Percentiles rank a stretch among this genome's conserved stretches.
Conservation (phyloP, 2,329 filamentous ascomycete species). For the Diplodia mutila region DNA sequence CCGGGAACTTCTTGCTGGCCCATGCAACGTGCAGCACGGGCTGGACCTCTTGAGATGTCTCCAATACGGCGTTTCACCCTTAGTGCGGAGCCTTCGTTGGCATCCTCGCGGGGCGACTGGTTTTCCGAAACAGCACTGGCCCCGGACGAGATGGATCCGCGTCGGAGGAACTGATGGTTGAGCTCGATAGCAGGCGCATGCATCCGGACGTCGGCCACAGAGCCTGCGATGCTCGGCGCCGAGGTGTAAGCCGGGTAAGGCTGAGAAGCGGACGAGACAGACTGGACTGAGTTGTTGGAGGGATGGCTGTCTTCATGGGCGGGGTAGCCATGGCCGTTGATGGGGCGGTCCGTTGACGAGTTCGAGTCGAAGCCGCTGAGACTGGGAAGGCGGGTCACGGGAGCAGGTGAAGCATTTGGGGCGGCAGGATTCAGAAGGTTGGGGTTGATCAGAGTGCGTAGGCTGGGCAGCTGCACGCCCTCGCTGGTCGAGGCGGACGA, state of each 20-base stretch:
- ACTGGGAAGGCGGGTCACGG: constrained; percentile 26
- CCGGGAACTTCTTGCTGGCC: constrained; percentile 66
- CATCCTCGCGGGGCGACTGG: constrained; percentile 35
- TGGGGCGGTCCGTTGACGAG: constrained; percentile 32
- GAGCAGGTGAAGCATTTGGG: constrained; percentile 30
- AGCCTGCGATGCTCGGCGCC: constrained; percentile 31
- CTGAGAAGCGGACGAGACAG: constrained; percentile 34
- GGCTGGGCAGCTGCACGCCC: constrained; percentile 39
- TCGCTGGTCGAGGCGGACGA: neutral
- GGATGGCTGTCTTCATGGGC: constrained; percentile 43
- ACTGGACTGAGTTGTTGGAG: constrained; percentile 37
- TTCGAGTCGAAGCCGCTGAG: constrained; percentile 32
- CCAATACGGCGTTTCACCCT: constrained; percentile 39
- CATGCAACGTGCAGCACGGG: constrained; percentile 41
- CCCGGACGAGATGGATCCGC: constrained; percentile 33
- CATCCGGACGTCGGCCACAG: neutral
- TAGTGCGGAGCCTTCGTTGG: constrained; percentile 36
- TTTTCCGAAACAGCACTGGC: constrained; percentile 33
- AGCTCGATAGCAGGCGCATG: constrained; percentile 33
- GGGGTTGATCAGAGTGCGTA: constrained; percentile 43
- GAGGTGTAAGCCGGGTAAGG: constrained; percentile 29
- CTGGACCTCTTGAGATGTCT: constrained; percentile 38
- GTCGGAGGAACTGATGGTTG: constrained; percentile 32
- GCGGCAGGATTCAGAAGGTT: constrained; percentile 40
- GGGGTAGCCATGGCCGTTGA: constrained; percentile 40